A percentile compares a stretch with the other conserved stretches of the same genome.
These are phyloP conservation scores for Phytophthora cryptogea DNA, from an alignment of 352 stramenopile genomes.

Conservation along the genomic window DNA sequence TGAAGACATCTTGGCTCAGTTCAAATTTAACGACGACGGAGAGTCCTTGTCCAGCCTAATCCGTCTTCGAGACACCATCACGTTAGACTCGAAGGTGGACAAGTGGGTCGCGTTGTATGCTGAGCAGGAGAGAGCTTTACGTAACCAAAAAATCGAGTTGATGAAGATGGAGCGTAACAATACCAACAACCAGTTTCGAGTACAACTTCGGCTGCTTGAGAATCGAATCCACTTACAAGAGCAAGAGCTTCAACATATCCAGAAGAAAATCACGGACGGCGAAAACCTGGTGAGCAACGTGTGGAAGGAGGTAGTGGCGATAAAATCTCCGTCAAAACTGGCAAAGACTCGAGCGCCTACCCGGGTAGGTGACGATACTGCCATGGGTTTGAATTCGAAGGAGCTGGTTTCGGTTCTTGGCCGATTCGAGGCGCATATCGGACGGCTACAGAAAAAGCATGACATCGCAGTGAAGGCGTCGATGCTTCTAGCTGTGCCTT, in stretches of 20 bases:
- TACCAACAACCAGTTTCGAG: conserved; percentile 51
- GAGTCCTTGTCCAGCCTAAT: conserved; percentile 70
- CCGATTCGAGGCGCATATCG: conserved; percentile 60
- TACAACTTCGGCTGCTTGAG: conserved; percentile 57
- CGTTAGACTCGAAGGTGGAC: conserved; percentile 58
- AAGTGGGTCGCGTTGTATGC: conserved; percentile 43
- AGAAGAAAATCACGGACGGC: conserved; percentile 51
- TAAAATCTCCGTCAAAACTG: conserved; percentile 23
- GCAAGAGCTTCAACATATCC: conserved; percentile 64
- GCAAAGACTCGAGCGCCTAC: neutral
- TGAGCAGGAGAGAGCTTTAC: conserved; percentile 54
- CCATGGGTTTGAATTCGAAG: conserved; percentile 15
- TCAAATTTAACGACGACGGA: conserved; percentile 85
- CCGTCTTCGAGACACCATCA: conserved; percentile 73
- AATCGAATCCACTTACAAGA: conserved; percentile 64
- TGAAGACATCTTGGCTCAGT: conserved; percentile 77
- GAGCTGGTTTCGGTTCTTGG: conserved; percentile 62
- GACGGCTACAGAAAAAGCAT: conserved; percentile 56
- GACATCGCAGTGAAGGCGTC: conserved; percentile 65
- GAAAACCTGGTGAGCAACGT: conserved; percentile 62
- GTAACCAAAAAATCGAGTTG: conserved; percentile 66
- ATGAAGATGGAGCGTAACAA: conserved; percentile 63
- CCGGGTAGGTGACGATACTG: neutral
- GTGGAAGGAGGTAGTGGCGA: conserved; percentile 54
- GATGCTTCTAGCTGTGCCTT: conserved; percentile 52